Base-by-base conservation (phyloP, 768 basidiomycete species). In the Leccinum barrowsii region DNA sequence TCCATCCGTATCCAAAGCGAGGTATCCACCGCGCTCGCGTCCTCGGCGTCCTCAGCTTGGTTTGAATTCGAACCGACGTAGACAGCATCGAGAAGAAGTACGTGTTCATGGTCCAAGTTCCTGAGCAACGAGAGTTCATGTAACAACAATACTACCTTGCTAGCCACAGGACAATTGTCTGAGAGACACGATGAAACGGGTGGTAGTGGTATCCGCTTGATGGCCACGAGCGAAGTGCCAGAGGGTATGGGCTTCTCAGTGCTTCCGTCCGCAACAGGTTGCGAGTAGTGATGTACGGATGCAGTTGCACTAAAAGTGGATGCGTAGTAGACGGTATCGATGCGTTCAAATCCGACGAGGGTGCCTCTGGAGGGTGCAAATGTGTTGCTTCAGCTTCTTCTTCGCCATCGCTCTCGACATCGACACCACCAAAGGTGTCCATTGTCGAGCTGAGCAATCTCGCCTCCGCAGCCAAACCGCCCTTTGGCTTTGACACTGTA, bases 1-100 rank as follows among this genome's bases (percentile, higher is more conserved):
- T 92, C 90, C 92, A 94, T 94, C 61, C 86, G 77, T 51, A 94
- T 86, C 92, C 92, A 94, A 37, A 94, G 72, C 58, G 85, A 81
- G 61, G 84, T 83, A 57, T 85, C 85, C 21, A 74, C 62, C 7
- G 28, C 34, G 4, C 30, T 26, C 4, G 60, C 54, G 26, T 51
- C 56, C 21, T 54, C 52, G 3, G 15, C 17, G 28, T 58, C 58
- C 54, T 77, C 76, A 47, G 74, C 75, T 35, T 77, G 75, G 4
- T 47, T 40, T 6, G 59, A 30, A 17, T 54, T 50, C 7, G 86
- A 68, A 64, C 87, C 83, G 28, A 90, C 85, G 70, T 90, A 90
- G 22, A 90, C 72, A 47, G 79, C 83, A 65, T 90, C 89, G 76
- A 89, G 81, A 3, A 78, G 72, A 19, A 93, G 74, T 7, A 92